Evolutionary conservation across 306 rosid genomes (phyloP), one percentile per base, ranked within the genome.

Genomic region (Vicia villosa): DNA sequence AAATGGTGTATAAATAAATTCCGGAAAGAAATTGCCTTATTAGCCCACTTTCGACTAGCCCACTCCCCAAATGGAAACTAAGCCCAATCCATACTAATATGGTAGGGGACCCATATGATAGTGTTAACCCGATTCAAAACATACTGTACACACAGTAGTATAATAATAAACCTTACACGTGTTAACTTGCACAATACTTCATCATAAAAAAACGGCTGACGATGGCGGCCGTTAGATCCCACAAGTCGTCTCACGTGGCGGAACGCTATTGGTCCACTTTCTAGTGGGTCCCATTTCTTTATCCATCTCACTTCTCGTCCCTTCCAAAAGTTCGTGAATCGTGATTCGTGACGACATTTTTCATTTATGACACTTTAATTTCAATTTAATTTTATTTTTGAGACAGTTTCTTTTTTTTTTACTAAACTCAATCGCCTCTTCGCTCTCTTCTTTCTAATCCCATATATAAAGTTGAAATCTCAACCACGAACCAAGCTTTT

Each of bases 401-500:
- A 7, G 38, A 34, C 38, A 34, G 38, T 34, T 34, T 34, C 38
- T 10, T 36, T 2, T 49, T 46, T 50, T 51, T 67, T 73, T 68
- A 50, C 52, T 6, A 6, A 63, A 58, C 84, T 79, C 74, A 70
- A 70, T 71, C 75, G 63, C 63, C 21, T 65, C 82, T 49, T 46
- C 80, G 68, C 67, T 73, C 59, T 81, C 54, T 71, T 58, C 77
- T 82, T 76, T 76, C 73, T 61, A 66, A 9, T 76, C 72, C 74
- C 74, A 73, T 50, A 52, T 21, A 52, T 49, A 73, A 81, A 83
- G 81, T 86, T 62, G 65, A 83, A 89, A 87, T 89, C 90, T 86
- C 73, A 75, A 75, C 91, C 96, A 87, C 86, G 86, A 87, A 83
- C 82, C 86, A 71, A 69, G 77, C 85, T 70, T 80, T 81, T 82